A percentile compares a stretch with the other conserved stretches of the same genome.
These are phyloP conservation scores for Colletotrichum gigasporum DNA, from an alignment of 2,329 filamentous ascomycete genomes.

Conservation along the genomic window DNA sequence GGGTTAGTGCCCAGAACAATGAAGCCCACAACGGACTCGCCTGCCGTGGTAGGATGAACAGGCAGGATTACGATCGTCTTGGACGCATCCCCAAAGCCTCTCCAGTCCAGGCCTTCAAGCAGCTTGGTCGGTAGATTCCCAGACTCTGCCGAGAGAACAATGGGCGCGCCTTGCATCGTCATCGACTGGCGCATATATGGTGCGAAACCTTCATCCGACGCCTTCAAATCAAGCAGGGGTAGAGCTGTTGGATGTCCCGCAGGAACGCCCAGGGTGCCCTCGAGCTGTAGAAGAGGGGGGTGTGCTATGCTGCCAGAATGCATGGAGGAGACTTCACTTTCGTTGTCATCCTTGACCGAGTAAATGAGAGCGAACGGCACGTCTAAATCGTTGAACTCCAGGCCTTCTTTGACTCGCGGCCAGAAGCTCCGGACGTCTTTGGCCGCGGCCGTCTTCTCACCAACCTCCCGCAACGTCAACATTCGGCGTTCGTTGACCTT, in stretches of 20 bases:
- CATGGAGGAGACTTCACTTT: conserved; percentile 77
- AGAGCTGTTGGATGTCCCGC: conserved; percentile 69
- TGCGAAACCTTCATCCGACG: conserved; percentile 77
- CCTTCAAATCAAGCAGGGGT: conserved; percentile 72
- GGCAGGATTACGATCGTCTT: conserved; percentile 79
- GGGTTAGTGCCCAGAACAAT: conserved; percentile 83
- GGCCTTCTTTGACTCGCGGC: conserved; percentile 72
- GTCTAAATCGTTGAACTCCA: conserved; percentile 79
- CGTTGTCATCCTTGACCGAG: conserved; percentile 74
- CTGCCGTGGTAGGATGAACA: conserved; percentile 77
- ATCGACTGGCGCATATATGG: conserved; percentile 82
- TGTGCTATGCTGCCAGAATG: conserved; percentile 72
- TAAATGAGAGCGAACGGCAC: conserved; percentile 82
- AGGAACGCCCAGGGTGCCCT: conserved; percentile 77
- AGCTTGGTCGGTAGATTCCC: conserved; percentile 72
- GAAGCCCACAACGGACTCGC: conserved; percentile 79
- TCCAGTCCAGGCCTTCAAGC: conserved; percentile 73
- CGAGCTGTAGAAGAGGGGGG: conserved; percentile 72
- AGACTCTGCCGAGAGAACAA: conserved; percentile 73
- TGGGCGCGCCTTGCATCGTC: conserved; percentile 68
- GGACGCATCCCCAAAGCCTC: conserved; percentile 77
- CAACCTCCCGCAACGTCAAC: conserved; percentile 80
- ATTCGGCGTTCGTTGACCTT: conserved; percentile 83
- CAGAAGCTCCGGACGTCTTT: conserved; percentile 79
- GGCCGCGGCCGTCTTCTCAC: conserved; percentile 78